Evolutionary conservation across 2,329 filamentous ascomycete species (phyloP), one percentile per base, ranked within the genome.

Genomic region (Phialophora macrospora): DNA sequence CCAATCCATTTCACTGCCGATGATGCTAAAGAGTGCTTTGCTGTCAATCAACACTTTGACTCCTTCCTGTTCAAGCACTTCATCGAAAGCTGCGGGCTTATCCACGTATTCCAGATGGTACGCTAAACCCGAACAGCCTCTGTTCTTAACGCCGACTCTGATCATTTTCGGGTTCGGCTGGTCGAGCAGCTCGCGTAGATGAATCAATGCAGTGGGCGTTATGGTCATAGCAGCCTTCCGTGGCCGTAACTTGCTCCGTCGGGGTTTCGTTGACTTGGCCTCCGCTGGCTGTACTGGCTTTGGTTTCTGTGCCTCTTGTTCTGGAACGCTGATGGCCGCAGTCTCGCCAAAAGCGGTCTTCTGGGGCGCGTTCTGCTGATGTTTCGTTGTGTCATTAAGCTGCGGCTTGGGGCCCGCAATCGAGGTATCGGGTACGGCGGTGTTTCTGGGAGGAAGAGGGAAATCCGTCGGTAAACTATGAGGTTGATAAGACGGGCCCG

Each of bases 1-100:
- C 93, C 94, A 99, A 76, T 99, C 95, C 95, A 99, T 99, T 80
- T 98, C 94, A 75, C 91, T 97, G 4, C 95, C 95, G 73, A 99
- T 97, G 61, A 99, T 98, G 78, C 94, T 98, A 77, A 99, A 93
- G 57, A 99, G 81, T 49, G 95, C 95, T 82, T 97, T 98, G 83
- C 92, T 96, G 78, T 99, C 95, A 64, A 99, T 95, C 76, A 98
- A 78, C 38, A 99, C 94, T 79, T 91, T 94, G 64, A 99, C 94
- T 0, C 94, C 95, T 74, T 98, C 95, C 77, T 99, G 95, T 76
- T 96, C 93, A 1, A 99, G 92, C 59, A 89, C 84, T 78, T 99
- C 95, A 74, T 99, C 95, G 73, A 98, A 94, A 44, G 86, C 83
- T 3, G 88, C 92, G 0, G 94, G 86, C 82, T 93, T 93, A 73